Evolutionary conservation across 805 yeast genomes (phyloP).

Genomic region (Middelhovenomyces tepae): DNA sequence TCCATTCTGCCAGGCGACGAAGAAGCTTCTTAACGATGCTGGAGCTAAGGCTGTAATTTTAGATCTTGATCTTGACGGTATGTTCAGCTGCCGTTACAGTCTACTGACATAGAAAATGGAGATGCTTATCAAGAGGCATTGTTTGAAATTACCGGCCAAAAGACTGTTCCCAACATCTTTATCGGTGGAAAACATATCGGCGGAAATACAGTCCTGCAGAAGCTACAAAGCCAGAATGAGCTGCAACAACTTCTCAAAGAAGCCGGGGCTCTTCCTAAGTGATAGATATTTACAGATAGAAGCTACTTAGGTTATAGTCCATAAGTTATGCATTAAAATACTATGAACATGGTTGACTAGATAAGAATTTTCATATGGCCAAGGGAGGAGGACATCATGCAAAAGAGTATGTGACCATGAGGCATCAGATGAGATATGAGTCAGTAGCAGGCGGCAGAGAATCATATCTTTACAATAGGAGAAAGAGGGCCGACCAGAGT

Average conservation of each 20-base stretch:
- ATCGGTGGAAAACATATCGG: constrained; percentile 91
- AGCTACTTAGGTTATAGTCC: no score
- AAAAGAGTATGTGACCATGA: no score
- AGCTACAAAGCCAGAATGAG: constrained; percentile 50
- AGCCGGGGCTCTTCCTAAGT: constrained; percentile 8
- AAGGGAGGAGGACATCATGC: no score
- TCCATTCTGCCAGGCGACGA: constrained; percentile 42
- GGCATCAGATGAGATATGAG: no score
- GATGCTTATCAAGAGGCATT: constrained; percentile 74
- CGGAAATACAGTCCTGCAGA: constrained; percentile 84
- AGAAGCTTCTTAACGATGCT: constrained; percentile 31
- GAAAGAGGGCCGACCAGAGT: no score
- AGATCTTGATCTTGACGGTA: constrained; percentile 38
- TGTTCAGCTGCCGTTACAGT: constrained; percentile 2
- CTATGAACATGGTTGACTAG: no score
- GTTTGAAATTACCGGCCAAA: constrained; percentile 71
- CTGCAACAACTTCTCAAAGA: constrained; percentile 34
- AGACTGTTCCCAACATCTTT: constrained; percentile 88
- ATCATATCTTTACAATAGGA: no score
- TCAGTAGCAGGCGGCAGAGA: no score
- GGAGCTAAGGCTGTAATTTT: constrained; percentile 41
- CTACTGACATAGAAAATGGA: constrained; percentile 47
- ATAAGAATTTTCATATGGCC: no score
- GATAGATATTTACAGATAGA: no score
- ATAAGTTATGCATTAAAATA: no score